Base-by-base conservation (phyloP, 2,329 filamentous ascomycete genomes). In the Pseudohalonectria lignicola region DNA sequence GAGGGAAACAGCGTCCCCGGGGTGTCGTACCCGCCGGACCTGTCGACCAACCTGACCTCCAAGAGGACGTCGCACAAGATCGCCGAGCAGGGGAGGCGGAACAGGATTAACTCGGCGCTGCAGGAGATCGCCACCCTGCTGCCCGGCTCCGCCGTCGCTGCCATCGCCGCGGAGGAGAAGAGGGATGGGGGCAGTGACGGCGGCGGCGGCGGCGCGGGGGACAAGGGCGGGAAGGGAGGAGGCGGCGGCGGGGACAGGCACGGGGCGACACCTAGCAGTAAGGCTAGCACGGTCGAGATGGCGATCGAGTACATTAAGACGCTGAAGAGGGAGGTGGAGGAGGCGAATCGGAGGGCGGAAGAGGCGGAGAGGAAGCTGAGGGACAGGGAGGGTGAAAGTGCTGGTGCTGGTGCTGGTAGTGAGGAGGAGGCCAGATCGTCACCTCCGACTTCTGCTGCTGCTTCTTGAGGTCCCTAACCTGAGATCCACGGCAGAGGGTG, bases 11-110 rank as follows among this genome's bases (percentile, higher is more conserved):
- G 82, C 40, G 77, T 95, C 1, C 88, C 88, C 0, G 90, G 90
- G 11, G 82, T 95, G 11, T 83, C 82, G 2, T 96, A 95, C 49
- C 88, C 90, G 1, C 86, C 84, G 48, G 85, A 88, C 37, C 69
- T 98, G 31, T 94, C 88, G 6, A 93, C 88, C 17, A 94, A 94
- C 47, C 66, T 98, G 19, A 95, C 88, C 0, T 94, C 87, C 3
- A 98, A 98, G 64, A 82, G 90, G 38, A 96, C 92, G 2, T 94
- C 87, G 31, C 92, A 98, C 64, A 98, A 98, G 61, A 86, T 98
- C 47, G 92, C 92, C 15, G 92, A 98, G 61, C 92, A 98, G 63
- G 92, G 92, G 6, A 79, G 92, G 34, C 73, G 92, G 42, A 96
- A 98, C 55, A 78, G 92, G 34, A 96, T 98, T 61, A 98, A 98